Evolutionary conservation across 352 stramenopile species (phyloP).

Genomic region (Globisporangium polare): DNA sequence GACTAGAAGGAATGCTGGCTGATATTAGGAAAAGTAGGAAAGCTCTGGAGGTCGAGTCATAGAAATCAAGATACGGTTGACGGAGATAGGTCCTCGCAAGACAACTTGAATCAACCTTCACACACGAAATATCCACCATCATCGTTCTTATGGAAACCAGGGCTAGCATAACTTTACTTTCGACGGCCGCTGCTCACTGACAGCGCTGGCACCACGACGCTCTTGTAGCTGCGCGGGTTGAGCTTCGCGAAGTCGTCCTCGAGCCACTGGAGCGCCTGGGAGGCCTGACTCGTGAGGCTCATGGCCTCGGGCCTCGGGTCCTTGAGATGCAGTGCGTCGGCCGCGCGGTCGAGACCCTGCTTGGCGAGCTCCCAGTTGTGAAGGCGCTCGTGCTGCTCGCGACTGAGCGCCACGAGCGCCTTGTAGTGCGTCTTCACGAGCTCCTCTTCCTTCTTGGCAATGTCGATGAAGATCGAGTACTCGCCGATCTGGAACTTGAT

Average conservation of each 20-base stretch:
- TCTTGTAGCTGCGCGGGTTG: conserved; percentile 33
- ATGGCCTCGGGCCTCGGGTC: conserved; percentile 8
- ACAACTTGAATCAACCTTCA: too few species aligned
- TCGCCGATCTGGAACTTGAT: conserved; percentile 58
- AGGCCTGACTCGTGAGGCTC: conserved; percentile 25
- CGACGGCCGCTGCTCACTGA: background rate
- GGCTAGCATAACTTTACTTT: background rate
- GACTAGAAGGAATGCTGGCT: background rate
- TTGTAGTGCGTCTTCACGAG: conserved; percentile 50
- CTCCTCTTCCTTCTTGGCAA: conserved; percentile 43
- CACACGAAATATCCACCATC: background rate
- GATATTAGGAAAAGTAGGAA: background rate
- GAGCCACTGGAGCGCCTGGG: conserved; percentile 24
- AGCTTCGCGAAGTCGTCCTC: conserved; percentile 25
- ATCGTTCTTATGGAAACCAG: background rate
- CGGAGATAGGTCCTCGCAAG: too few species aligned
- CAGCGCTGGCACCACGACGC: conserved; percentile 18
- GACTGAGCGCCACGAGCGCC: conserved; percentile 33
- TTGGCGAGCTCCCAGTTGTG: conserved; percentile 33
- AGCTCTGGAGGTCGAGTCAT: background rate
- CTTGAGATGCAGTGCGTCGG: conserved; percentile 33
- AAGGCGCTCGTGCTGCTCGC: conserved; percentile 34
- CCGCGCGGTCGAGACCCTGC: conserved; percentile 24
- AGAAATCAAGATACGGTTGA: too few species aligned
- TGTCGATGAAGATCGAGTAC: conserved; percentile 41